A percentile compares a stretch with the other conserved stretches of the same genome.
phyloP scores from a whole-genome alignment of 208 protist genomes.

The Trypanosoma cruzi region DNA sequence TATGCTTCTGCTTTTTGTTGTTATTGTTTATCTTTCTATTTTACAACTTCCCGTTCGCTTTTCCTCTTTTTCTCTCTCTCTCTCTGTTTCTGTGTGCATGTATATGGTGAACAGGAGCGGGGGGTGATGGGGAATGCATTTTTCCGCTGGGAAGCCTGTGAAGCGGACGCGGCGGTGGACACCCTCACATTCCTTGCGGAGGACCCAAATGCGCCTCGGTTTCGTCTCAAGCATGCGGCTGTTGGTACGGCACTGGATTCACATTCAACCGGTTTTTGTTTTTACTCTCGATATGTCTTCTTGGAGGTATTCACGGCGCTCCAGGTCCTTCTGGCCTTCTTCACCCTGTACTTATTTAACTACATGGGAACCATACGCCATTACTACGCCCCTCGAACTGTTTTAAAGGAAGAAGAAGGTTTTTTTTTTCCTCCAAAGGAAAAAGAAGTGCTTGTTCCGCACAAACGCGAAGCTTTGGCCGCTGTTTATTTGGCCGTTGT shows the following conservation, averaged over 20 bases:
- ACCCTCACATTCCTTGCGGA: constrained; percentile 17
- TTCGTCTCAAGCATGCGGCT: constrained; percentile 24
- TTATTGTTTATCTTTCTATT: constrained; percentile 1
- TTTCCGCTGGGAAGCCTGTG: constrained; percentile 23
- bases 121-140: constrained; percentile 19
- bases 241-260: constrained; percentile 6
- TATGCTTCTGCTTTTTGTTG: not conserved
- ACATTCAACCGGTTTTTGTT: constrained; percentile 8
- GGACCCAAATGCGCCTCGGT: constrained; percentile 11
- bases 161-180: constrained; percentile 22
- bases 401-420: not conserved
- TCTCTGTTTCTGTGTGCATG: constrained; percentile 1
- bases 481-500: constrained; percentile 25
- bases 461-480: constrained; percentile 9
- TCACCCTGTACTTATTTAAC: constrained; percentile 39
- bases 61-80: constrained; percentile 1
- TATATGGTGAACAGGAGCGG: not conserved
- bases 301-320: constrained; percentile 31
- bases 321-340: constrained; percentile 25
- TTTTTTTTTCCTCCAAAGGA: not conserved
- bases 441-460: not conserved
- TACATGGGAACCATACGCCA: constrained; percentile 33
- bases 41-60: constrained; percentile 6
- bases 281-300: constrained; percentile 33
- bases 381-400: constrained; percentile 9